Conservation (phyloP, 192 early-diverging fungal genomes). For the Thamnidium elegans region DNA sequence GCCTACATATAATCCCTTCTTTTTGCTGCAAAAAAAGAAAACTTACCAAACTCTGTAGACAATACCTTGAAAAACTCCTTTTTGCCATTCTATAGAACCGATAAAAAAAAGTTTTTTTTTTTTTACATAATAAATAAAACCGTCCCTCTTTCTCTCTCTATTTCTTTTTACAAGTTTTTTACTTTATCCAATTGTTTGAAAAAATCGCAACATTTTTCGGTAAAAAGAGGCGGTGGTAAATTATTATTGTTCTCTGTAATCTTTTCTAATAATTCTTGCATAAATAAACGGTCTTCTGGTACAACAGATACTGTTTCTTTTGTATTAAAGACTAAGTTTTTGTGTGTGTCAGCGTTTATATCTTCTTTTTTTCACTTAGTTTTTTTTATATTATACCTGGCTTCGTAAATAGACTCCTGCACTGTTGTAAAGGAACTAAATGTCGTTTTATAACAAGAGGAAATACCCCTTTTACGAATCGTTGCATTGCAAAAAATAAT, state of each 20-base stretch:
- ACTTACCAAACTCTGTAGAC: constrained; percentile 8
- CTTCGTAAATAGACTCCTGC: no score
- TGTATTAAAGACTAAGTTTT: no score
- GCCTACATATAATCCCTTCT: no score
- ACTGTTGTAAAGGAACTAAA: no score
- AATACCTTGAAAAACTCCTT: constrained; percentile 5
- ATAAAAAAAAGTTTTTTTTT: neutral
- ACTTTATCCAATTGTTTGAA: constrained; percentile 17
- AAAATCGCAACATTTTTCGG: constrained; percentile 11
- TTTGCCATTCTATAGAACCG: neutral
- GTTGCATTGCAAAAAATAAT: no score
- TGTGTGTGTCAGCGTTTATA: no score
- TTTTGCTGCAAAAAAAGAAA: neutral
- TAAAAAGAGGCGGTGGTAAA: constrained; percentile 10
- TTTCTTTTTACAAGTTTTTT: neutral
- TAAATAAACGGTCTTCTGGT: neutral
- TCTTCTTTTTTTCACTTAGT: no score
- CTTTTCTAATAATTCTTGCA: constrained; percentile 1
- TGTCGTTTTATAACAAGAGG: no score
- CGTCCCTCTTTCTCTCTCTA: no score
- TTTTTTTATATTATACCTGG: no score
- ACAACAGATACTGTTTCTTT: no score
- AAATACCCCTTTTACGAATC: no score
- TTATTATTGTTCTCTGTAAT: constrained; percentile 8
- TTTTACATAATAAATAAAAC: neutral